phyloP scores from a whole-genome alignment of 352 stramenopile species.

The Globisporangium cystogenes region DNA sequence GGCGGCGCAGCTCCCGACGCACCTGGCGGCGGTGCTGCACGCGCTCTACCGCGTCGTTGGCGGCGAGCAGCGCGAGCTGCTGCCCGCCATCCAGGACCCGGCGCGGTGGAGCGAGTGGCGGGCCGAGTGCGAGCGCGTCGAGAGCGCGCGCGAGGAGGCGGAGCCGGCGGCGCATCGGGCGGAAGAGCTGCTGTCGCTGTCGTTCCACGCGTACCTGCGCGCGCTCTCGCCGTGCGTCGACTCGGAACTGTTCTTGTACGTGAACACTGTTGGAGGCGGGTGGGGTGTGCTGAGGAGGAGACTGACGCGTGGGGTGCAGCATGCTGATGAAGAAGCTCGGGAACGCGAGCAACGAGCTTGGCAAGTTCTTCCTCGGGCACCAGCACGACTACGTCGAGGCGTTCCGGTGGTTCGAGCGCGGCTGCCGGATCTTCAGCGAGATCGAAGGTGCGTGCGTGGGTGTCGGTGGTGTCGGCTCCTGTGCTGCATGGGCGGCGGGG shows the following conservation, averaged over 20 bases:
- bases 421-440: slow-evolving; percentile 71
- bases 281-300: neutral
- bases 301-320: slow-evolving; percentile 18
- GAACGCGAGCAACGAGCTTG: slow-evolving; percentile 81
- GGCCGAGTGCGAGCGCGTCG: neutral
- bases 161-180: neutral
- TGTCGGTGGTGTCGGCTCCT: too few species aligned
- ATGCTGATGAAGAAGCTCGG: slow-evolving; percentile 84
- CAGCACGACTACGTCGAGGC: slow-evolving; percentile 45
- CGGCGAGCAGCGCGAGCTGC: slow-evolving; percentile 28
- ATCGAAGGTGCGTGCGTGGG: slow-evolving; percentile 74
- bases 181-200: slow-evolving; percentile 34
- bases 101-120: slow-evolving; percentile 2
- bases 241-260: slow-evolving; percentile 82
- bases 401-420: slow-evolving; percentile 75
- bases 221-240: slow-evolving; percentile 54
- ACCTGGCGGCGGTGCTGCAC: slow-evolving; percentile 17
- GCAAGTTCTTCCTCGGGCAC: slow-evolving; percentile 55
- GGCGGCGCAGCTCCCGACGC: slow-evolving; percentile 36
- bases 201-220: slow-evolving; percentile 64
- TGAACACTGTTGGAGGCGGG: slow-evolving; percentile 2
- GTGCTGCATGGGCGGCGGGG: too few species aligned
- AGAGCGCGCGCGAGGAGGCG: neutral
- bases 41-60: slow-evolving; percentile 42
- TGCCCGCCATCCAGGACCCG: slow-evolving; percentile 7